Evolutionary conservation across 2,329 filamentous ascomycete genomes (phyloP), one percentile per base, ranked within the genome.

Genomic region (Claviceps cyperi): DNA sequence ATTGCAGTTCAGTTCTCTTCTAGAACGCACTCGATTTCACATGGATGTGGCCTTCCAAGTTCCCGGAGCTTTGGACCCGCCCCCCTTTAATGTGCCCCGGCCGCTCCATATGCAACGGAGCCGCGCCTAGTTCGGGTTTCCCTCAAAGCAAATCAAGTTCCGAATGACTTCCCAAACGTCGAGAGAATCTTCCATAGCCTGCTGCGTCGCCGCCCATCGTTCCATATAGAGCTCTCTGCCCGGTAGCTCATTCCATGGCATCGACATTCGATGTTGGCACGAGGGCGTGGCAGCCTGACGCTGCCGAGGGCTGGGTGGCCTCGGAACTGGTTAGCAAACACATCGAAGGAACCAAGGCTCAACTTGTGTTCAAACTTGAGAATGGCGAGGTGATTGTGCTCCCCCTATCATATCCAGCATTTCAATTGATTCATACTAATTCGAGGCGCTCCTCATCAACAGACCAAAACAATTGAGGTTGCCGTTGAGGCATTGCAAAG

Each of bases 201-300:
- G n/a, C 43, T 35, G 48, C 36, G 39, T 50, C 32, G 39, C 39
- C 32, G 35, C 50, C 32, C 51, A 54, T 58, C 56, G 54, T 53
- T 49, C 47, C 43, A 39, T n/a, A 41, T 48, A 28, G 38, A 48
- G 43, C 41, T 47, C 50, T 49, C 45, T 51, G 49, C 50, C 43
- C 51, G 48, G 51, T 47, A 51, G 38, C 47, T 38, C 48, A 41
- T 51, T 67, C 65, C 69, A 94, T 95, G 90, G 87, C 88, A 74
- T 86, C 94, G 70, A 87, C 80, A 66, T 97, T 94, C 73, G 90
- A 97, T 76, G 81, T 96, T 64, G 92, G 91, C 65, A 97, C 91
- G 62, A 83, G 88, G 79, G 92, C 90, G 66, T 98, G 92, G 92
- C 92, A 97, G 78, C 90, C 92, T 61, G 92, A 98, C 74, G 74